Percentiles rank a stretch among this genome's conserved stretches.
phyloP scores from a whole-genome alignment of 345 rosid genomes.

The Salix arbutifolia region DNA sequence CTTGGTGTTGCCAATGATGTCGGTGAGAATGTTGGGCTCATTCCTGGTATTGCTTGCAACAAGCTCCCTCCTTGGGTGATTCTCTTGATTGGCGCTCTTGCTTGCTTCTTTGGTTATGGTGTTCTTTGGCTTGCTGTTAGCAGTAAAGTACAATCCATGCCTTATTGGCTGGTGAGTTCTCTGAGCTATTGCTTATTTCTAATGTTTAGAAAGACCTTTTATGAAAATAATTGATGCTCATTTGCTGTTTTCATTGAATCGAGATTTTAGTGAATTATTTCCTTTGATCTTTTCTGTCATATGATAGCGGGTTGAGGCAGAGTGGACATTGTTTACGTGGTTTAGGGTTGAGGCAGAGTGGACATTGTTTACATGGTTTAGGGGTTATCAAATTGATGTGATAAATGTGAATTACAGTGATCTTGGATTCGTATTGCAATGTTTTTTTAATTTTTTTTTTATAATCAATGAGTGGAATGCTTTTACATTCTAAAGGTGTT shows the following conservation, averaged over 20 bases:
- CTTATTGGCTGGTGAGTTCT: constrained; percentile 66
- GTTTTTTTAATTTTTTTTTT: no score
- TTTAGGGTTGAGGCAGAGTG: background rate
- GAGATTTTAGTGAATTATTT: background rate
- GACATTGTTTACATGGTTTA: no score
- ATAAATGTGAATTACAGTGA: no score
- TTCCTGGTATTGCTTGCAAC: constrained; percentile 65
- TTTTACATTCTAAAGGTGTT: no score
- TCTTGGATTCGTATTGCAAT: no score
- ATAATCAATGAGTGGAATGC: no score
- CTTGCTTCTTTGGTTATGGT: constrained; percentile 62
- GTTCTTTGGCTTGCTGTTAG: constrained; percentile 58
- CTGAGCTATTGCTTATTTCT: background rate
- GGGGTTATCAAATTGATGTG: no score
- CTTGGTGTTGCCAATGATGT: constrained; percentile 71
- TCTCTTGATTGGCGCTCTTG: constrained; percentile 46
- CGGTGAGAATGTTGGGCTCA: constrained; percentile 61
- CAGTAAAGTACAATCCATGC: constrained; percentile 41
- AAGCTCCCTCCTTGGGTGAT: constrained; percentile 65
- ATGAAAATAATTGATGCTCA: background rate
- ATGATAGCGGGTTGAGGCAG: background rate
- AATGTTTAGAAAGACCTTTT: background rate
- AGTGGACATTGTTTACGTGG: no score
- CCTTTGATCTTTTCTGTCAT: background rate
- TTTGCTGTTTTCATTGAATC: background rate